Evolutionary conservation across 2,329 filamentous ascomycete genomes (phyloP), one percentile per base, ranked within the genome.

Genomic region (Beauveria brongniartii): DNA sequence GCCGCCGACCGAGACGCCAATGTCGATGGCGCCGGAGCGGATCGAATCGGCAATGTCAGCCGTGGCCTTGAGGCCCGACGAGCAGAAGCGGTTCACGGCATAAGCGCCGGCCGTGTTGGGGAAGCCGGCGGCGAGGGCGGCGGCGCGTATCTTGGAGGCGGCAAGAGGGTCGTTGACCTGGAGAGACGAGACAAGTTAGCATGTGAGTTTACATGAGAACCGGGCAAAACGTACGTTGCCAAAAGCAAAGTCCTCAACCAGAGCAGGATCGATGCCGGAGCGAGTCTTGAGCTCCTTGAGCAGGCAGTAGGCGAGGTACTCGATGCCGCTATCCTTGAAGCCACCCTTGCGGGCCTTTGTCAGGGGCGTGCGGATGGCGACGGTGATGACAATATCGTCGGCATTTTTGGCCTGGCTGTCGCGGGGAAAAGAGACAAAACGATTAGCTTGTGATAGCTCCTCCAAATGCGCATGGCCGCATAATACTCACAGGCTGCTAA

Each of bases 21-120:
- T 75, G 63, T 96, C 88, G 73, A 99, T 97, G 67, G 83, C 84
- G 64, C 92, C 92, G 55, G 80, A 78, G 62, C 81, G 74, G 74
- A 99, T 97, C 72, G 92, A 84, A 77, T 94, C 88, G 55, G 94
- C 92, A 67, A 99, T 95, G 71, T 97, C 92, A 75, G 96, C 92
- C 5, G 92, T 90, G 61, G 94, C 92, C 77, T 97, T 95, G 66
- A 99, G 87, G 41, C 94, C 94, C 0, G 92, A 97, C 43, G 91
- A 95, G 82, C 94, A 99, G 86, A 99, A 97, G 64, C 94, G 89
- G 82, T 97, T 97, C 62, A 96, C 82, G 48, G 89, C 87, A 48
- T 84, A 92, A 65, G 89, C 91, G 65, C 86, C 84, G 54, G 90
- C 83, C 7, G 93, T 97, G 79, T 94, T 92, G 67, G 94, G 92